Evolutionary conservation across 2,329 filamentous ascomycete species (phyloP), one percentile per base, ranked within the genome.

Genomic region (Alternaria alternata): DNA sequence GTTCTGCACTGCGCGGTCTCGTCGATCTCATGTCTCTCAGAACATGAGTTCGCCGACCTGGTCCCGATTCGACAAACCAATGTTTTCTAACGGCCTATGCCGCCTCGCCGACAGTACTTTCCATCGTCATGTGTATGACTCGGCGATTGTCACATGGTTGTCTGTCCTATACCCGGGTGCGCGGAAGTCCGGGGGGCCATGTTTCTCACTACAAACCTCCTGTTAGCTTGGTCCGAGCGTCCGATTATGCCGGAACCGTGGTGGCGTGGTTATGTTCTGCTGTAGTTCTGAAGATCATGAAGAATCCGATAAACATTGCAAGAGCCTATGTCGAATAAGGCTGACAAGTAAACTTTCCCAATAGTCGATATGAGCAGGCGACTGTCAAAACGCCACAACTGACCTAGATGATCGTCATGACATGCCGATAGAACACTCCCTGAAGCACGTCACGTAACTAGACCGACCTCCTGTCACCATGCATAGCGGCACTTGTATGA

Each of bases 1-100:
- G 20, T 44, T 3, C 28, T 18, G 16, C 28, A 43, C 26, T 20
- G 51, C 39, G 39, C 51, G 39, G 28, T 53, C 20, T 26, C 7
- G 51, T 47, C 53, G 24, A 42, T 30, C 30, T 11, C 24, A 30
- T 32, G 24, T 24, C 24, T 42, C 20, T 42, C 20, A 24, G 18
- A 30, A 56, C 44, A 46, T 36, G 44, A 42, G 34, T 39, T 59
- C 22, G 57, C 57, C 57, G 57, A 59, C 46, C 39, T 55, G 12
- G 9, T 56, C 32, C 57, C 57, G 57, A 42, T 51, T 16, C 48
- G 38, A 24, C 24, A 39, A 14, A 16, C 39, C 52, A 51, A 46
- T 38, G 39, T 26, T 39, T 46, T n/a, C 26, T 11, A 32, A 51
- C 52, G 46, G 46, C 22, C 34, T 48, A 43, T 34, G 32, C 32